These are phyloP conservation scores for Colletotrichum shisoi DNA, from an alignment of 2,329 filamentous ascomycete species.

Conservation along the genomic window DNA sequence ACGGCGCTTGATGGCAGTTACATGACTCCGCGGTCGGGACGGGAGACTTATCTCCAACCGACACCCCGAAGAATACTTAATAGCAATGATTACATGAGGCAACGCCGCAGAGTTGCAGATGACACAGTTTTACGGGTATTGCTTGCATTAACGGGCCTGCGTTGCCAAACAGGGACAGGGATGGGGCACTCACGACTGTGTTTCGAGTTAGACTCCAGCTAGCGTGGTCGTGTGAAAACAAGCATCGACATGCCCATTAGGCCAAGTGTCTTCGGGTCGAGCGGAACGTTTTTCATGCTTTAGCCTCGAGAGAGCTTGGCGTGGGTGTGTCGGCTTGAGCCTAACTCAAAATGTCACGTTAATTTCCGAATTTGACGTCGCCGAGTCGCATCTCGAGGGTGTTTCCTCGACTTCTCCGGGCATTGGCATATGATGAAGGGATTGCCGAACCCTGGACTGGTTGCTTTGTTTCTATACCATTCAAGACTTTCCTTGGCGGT, in stretches of 20 bases:
- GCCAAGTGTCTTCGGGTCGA: constrained; percentile 10
- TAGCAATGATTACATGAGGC: constrained; percentile 21
- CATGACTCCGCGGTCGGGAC: constrained; percentile 6
- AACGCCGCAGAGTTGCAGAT: constrained; percentile 13
- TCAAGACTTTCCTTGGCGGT: constrained; percentile 5
- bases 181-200: constrained; percentile 1
- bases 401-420: neutral
- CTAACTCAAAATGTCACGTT: constrained; percentile 24
- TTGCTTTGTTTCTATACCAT: neutral
- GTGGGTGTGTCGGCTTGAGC: constrained; percentile 20
- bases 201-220: constrained; percentile 28
- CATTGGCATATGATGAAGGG: neutral
- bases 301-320: constrained; percentile 2
- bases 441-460: neutral
- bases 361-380: neutral
- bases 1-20: constrained; percentile 24
- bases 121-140: neutral
- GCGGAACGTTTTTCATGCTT: constrained; percentile 5
- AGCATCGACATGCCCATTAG: constrained; percentile 16
- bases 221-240: constrained; percentile 21
- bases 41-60: neutral
- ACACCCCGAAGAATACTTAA: constrained; percentile 11
- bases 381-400: neutral
- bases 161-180: constrained; percentile 24
- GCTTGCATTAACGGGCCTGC: constrained; percentile 11